phyloP scores from a whole-genome alignment of 495 filamentous ascomycete species.

The Lindgomyces ingoldianus region DNA sequence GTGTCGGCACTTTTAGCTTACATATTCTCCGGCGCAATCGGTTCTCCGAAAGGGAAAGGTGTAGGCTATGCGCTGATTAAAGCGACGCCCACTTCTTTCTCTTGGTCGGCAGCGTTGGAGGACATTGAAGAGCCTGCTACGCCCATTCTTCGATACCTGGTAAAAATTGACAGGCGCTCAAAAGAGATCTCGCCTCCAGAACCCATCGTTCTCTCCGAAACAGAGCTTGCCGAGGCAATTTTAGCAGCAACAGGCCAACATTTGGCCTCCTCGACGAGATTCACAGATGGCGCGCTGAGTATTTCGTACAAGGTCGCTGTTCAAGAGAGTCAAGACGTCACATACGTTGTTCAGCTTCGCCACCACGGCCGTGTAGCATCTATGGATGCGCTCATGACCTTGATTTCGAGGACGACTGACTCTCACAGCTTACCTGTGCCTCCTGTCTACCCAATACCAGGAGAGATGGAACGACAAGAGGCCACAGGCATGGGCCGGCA shows the following conservation, averaged over 20 bases:
- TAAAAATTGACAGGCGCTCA: constrained; percentile 1
- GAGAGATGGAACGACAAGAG: constrained; percentile 1
- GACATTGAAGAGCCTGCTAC: background rate
- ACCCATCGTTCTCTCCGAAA: constrained; percentile 2
- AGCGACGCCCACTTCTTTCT: constrained; percentile 3
- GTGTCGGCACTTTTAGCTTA: constrained; percentile 4
- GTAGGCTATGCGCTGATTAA: background rate
- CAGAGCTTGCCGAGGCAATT: constrained; percentile 2
- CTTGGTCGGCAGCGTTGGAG: constrained; percentile 2
- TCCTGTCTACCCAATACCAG: background rate
- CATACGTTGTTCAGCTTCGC: constrained; percentile 4
- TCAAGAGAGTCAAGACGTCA: constrained; percentile 1
- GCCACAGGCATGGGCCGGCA: constrained; percentile 1
- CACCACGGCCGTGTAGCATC: background rate
- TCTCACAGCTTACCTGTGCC: constrained; percentile 3
- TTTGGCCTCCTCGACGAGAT: constrained; percentile 1
- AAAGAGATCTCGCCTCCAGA: background rate
- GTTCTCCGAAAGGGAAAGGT: constrained; percentile 3
- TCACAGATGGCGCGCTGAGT: constrained; percentile 1
- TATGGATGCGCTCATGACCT: constrained; percentile 4
- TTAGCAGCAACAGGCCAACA: background rate
- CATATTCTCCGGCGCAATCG: constrained; percentile 2
- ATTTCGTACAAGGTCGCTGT: constrained; percentile 1
- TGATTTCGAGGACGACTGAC: constrained; percentile 3
- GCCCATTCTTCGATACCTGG: constrained; percentile 2